Conservation (phyloP, 192 early-diverging fungal species). For the Helicostylum pulchrum region DNA sequence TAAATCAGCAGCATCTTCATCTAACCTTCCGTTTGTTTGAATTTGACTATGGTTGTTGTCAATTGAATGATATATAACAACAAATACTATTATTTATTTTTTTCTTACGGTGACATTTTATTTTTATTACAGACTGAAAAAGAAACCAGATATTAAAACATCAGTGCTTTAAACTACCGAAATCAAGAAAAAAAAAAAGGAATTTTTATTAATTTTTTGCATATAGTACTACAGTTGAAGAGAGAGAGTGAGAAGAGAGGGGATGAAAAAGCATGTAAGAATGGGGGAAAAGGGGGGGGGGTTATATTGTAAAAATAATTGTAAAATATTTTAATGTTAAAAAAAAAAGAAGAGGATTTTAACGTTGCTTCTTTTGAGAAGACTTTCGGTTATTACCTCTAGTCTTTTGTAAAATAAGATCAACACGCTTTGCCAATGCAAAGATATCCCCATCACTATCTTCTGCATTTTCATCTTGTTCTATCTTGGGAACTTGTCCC, state of each 20-base stretch:
- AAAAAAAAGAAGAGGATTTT: neutral
- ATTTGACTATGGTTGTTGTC: neutral
- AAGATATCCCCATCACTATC: conserved; percentile 35
- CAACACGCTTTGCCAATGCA: conserved; percentile 29
- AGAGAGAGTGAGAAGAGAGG: no score
- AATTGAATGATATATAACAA: neutral
- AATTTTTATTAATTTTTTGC: neutral
- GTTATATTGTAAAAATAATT: no score
- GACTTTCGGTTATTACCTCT: neutral
- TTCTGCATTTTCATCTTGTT: conserved; percentile 20
- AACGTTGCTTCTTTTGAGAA: neutral
- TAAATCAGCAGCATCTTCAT: conserved; percentile 42
- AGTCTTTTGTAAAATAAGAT: neutral
- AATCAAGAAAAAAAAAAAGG: neutral
- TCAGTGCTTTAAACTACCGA: no score
- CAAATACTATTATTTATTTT: neutral
- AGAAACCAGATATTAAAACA: no score
- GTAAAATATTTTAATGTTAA: neutral
- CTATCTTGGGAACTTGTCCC: neutral
- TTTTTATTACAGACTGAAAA: neutral
- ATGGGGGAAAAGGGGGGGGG: no score
- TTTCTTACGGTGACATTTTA: conserved; percentile 9
- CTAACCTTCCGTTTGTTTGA: conserved; percentile 10
- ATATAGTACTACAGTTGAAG: no score
- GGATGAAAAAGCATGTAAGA: no score